Conservation (phyloP, 2,329 filamentous ascomycete species). For the Fusarium sp. region DNA sequence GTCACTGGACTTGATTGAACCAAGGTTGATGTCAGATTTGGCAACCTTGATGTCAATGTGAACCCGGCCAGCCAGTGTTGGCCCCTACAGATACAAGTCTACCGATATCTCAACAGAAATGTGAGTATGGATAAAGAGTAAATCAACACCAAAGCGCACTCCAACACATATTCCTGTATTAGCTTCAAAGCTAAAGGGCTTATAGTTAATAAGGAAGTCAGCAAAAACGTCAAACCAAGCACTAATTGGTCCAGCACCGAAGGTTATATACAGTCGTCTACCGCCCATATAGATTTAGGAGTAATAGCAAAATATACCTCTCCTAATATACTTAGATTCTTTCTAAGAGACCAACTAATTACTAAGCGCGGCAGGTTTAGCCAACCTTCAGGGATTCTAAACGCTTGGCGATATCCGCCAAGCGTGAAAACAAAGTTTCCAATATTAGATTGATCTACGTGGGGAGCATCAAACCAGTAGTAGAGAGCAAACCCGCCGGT, state of each 20-base stretch:
- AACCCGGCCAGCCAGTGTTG: constrained; percentile 29
- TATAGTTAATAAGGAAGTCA: constrained; percentile 36
- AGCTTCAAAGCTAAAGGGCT: constrained; percentile 23
- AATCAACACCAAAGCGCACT: constrained; percentile 30
- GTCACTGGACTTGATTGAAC: neutral
- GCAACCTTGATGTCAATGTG: constrained; percentile 48
- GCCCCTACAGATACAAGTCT: constrained; percentile 22
- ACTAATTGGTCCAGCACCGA: neutral
- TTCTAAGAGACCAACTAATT: constrained; percentile 47
- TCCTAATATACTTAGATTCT: constrained; percentile 49
- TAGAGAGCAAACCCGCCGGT: constrained; percentile 54
- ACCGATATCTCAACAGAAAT: constrained; percentile 39
- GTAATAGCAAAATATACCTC: constrained; percentile 57
- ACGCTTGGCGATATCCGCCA: constrained; percentile 55
- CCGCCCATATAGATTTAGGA: constrained; percentile 55
- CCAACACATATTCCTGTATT: constrained; percentile 46
- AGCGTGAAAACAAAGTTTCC: constrained; percentile 57
- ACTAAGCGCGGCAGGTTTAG: constrained; percentile 50
- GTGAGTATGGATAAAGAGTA: constrained; percentile 28
- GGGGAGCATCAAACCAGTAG: constrained; percentile 23
- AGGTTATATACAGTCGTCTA: constrained; percentile 35
- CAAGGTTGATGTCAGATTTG: constrained; percentile 46
- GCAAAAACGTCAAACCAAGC: constrained; percentile 25
- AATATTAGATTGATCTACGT: neutral
- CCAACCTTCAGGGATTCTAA: constrained; percentile 48